phyloP scores from a whole-genome alignment of 768 basidiomycete species.

The Lanmaoa pseudosensibilis region DNA sequence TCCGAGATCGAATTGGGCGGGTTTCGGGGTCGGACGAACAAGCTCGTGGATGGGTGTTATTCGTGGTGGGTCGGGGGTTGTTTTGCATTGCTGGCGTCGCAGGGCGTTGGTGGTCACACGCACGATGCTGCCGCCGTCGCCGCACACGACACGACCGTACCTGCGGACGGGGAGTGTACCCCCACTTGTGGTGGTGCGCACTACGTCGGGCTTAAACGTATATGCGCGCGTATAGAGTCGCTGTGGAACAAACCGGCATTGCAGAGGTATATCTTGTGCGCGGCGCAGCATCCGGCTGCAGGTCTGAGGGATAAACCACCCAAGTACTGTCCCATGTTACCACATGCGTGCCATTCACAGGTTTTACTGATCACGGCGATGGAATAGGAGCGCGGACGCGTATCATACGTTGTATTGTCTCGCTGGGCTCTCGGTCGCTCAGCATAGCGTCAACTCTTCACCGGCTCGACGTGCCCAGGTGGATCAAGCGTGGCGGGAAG shows the following conservation, averaged over 20 bases:
- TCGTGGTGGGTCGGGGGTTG: slow-evolving; percentile 99
- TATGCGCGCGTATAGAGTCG: slow-evolving; percentile 34
- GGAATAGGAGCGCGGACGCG: slow-evolving; percentile 73
- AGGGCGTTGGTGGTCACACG: slow-evolving; percentile 36
- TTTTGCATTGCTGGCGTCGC: slow-evolving; percentile 72
- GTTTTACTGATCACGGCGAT: background rate
- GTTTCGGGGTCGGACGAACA: slow-evolving; percentile 92
- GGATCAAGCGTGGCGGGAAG: slow-evolving; percentile 38
- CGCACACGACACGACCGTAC: slow-evolving; percentile 1
- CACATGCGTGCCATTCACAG: background rate
- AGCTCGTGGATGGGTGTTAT: slow-evolving; percentile 99
- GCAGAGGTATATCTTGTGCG: slow-evolving; percentile 84
- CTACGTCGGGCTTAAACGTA: no score
- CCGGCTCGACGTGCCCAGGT: slow-evolving; percentile 36
- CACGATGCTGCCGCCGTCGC: background rate
- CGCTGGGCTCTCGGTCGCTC: slow-evolving; percentile 84
- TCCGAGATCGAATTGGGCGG: slow-evolving; percentile 82
- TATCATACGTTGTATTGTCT: slow-evolving; percentile 96
- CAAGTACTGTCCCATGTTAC: slow-evolving; percentile 53
- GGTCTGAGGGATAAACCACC: slow-evolving; percentile 95
- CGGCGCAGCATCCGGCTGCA: slow-evolving; percentile 82
- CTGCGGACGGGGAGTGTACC: slow-evolving; percentile 40
- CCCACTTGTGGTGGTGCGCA: no score
- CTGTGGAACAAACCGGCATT: slow-evolving; percentile 65
- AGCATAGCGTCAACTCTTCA: slow-evolving; percentile 69